Base-by-base conservation (phyloP, 169 alveolate genomes). In the Cyclospora cayetanensis region DNA sequence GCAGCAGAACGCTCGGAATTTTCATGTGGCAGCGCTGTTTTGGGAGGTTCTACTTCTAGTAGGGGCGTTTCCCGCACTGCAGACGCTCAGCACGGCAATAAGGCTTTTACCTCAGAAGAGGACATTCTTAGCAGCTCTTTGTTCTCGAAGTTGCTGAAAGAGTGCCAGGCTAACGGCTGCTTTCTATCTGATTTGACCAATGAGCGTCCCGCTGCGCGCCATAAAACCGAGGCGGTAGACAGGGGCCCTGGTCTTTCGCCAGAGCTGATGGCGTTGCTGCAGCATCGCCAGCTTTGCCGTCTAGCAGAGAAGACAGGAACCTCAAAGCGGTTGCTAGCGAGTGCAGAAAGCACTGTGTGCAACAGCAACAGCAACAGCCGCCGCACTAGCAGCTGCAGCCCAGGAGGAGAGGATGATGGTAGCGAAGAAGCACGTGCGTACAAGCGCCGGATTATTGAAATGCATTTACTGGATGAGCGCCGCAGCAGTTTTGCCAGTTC, bases 321-420 rank as follows among this genome's bases (percentile, higher is more conserved):
- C 5, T 20, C 52, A 1, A 79, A 79, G 37, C 72, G 88, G 72
- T 35, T 79, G 70, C 88, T 79, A 4, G 70, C 74, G 22, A 79
- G 88, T n/a, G 88, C 70, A 25, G 52, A 52, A 31, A 79, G 88
- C 72, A 79, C 88, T 4, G 88, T 72, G 11, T 79, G 88, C 74
- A 79, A 79, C 72, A 79, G 88, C 74, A 79, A 46, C 88, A 79
- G 41, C 52, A 79, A 43, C 88, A 79, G 88, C 72, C 88, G 88
- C 74, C 60, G 88, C 34, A 52, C 88, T 22, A 79, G 88, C 70
- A 79, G 46, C 52, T 79, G 88, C 52, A 79, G 88, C 25, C 88
- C 88, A 4, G 88, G 88, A 0, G 88, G 72, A 4, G 88, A 79
- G 1, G 88, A 79, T 20, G 88, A 79, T 1, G 74, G 74, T 20